Evolutionary conservation across 805 yeast genomes (phyloP).

Genomic region (Peterozyma toletana): DNA sequence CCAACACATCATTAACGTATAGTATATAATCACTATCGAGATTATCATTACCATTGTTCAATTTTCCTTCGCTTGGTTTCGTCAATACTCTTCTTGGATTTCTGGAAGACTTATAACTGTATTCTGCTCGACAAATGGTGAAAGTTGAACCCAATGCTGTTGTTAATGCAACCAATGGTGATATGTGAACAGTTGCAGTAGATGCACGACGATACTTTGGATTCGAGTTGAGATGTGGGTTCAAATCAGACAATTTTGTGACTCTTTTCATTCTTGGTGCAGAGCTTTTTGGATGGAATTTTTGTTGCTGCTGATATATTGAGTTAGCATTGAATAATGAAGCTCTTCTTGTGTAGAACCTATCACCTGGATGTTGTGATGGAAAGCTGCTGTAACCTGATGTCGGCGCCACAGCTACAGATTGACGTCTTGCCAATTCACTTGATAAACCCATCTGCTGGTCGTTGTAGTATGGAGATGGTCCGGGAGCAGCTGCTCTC

Average conservation of each 20-base stretch:
- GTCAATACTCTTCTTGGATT: constrained; percentile 92
- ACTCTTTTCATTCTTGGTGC: constrained; percentile 45
- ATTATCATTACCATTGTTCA: constrained; percentile 82
- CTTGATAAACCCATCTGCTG: neutral
- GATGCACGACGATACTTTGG: constrained; percentile 72
- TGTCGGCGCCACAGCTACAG: constrained; percentile 5
- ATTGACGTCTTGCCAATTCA: constrained; percentile 7
- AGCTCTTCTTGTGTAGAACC: constrained; percentile 4
- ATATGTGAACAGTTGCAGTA: constrained; percentile 52
- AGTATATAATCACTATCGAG: constrained; percentile 84
- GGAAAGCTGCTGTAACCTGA: neutral
- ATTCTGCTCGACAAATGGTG: constrained; percentile 76
- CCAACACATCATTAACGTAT: constrained; percentile 90
- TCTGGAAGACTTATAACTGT: constrained; percentile 73
- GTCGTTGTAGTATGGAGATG: constrained; percentile 4
- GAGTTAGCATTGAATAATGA: constrained; percentile 7
- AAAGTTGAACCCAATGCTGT: constrained; percentile 73
- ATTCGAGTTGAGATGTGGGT: constrained; percentile 51
- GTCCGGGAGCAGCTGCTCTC: constrained; percentile 14
- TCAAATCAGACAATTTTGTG: constrained; percentile 39
- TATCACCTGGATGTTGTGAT: neutral
- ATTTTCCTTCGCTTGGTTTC: constrained; percentile 79
- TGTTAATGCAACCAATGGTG: constrained; percentile 79
- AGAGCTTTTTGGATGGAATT: constrained; percentile 6
- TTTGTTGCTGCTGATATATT: constrained; percentile 7